Evolutionary conservation across 1,139 yeast genomes (phyloP).

Genomic region (Zhuliangozyma parablackwelliae): DNA sequence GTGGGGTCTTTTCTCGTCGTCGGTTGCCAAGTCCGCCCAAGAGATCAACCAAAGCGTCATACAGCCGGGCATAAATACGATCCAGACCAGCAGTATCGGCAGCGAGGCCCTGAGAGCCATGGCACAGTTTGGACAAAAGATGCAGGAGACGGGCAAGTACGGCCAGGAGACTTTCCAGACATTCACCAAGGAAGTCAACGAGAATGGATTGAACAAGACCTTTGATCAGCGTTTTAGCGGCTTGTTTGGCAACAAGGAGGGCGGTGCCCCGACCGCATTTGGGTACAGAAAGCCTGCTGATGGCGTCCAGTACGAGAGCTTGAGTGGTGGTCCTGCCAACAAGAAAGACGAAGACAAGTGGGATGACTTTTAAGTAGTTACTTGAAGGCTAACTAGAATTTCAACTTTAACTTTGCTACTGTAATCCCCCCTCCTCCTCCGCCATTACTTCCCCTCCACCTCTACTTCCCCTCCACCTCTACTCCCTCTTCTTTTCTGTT

Average conservation of each 20-base stretch:
- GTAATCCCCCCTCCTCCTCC: too few relatives aligned
- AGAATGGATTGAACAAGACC: constrained; percentile 30
- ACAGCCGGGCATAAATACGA: constrained; percentile 79
- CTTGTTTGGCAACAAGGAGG: constrained; percentile 38
- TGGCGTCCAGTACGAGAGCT: constrained; percentile 53
- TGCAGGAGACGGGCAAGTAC: constrained; percentile 82
- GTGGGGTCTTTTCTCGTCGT: constrained; percentile 86
- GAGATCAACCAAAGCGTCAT: constrained; percentile 87
- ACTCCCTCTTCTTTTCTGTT: constrained; percentile 1
- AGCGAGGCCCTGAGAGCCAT: constrained; percentile 84
- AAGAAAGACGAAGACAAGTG: constrained; percentile 35
- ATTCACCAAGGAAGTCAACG: constrained; percentile 49
- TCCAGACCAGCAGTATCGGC: constrained; percentile 77
- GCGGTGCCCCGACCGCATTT: constrained; percentile 59
- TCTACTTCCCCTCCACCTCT: too few relatives aligned
- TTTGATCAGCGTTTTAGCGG: constrained; percentile 49
- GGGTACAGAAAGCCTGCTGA: constrained; percentile 61
- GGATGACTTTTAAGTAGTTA: constrained; percentile 35
- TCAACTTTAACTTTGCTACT: too few relatives aligned
- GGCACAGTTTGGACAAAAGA: constrained; percentile 91
- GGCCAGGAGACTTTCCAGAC: constrained; percentile 62
- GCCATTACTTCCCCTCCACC: too few relatives aligned
- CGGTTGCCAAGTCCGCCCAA: constrained; percentile 75
- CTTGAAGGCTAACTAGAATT: too few relatives aligned
- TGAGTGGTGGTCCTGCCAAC: constrained; percentile 32